Evolutionary conservation across 306 rosid genomes (phyloP).

Genomic region (Lablab purpureus): DNA sequence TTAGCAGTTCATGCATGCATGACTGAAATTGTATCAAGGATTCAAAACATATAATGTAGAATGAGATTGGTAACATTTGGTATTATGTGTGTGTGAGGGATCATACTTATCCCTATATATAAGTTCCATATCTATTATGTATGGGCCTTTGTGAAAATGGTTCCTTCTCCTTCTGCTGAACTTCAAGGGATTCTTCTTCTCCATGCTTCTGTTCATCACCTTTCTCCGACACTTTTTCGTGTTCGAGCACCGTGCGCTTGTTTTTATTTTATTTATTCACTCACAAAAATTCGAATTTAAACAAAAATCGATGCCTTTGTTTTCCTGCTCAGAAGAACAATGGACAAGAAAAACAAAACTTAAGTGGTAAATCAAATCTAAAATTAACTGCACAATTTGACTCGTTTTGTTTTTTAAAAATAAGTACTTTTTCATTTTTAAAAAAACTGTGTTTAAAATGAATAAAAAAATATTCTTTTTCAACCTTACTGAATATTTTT

Average conservation of each 20-base stretch:
- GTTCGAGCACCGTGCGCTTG: constrained; percentile 47
- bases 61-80: too few species aligned
- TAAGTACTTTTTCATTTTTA: too few species aligned
- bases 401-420: too few species aligned
- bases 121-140: constrained; percentile 10
- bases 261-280: constrained; percentile 34
- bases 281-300: not conserved
- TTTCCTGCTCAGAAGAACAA: not conserved
- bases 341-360: not conserved
- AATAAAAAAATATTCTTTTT: too few species aligned
- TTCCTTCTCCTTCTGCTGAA: constrained; percentile 43
- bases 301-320: not conserved
- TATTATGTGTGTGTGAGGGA: not conserved
- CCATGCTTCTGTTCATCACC: constrained; percentile 47
- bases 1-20: not conserved
- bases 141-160: constrained; percentile 45
- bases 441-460: too few species aligned
- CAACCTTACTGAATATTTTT: too few species aligned
- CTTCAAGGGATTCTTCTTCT: constrained; percentile 34
- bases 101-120: constrained; percentile 6
- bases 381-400: too few species aligned
- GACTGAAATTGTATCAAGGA: not conserved
- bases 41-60: not conserved
- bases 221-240: constrained; percentile 64
- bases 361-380: not conserved